Conservation (phyloP, 2,329 filamentous ascomycete species). For the Chrysosporium queenslandicum region DNA sequence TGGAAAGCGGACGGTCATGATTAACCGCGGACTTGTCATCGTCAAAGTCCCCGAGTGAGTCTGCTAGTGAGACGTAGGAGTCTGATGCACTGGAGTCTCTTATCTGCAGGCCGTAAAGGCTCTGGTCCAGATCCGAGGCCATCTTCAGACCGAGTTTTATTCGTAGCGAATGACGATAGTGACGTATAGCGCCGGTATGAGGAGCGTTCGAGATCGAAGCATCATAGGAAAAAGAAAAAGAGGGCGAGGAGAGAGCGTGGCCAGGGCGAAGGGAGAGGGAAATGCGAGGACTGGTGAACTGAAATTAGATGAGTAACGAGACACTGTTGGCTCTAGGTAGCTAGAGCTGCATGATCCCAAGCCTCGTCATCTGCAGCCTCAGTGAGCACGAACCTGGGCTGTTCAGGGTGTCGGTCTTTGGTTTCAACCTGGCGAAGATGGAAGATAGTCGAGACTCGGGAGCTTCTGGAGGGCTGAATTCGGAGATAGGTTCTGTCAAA, state of each 20-base stretch:
- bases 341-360: constrained; percentile 7
- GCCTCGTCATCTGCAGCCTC: constrained; percentile 2
- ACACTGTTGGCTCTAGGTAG: constrained; percentile 7
- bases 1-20: constrained; percentile 26
- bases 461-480: not conserved
- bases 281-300: not conserved
- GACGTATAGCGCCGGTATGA: not conserved
- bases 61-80: not conserved
- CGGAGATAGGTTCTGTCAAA: not conserved
- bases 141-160: not conserved
- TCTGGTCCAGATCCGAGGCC: constrained; percentile 4
- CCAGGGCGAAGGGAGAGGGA: too few relatives aligned
- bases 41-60: not conserved
- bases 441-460: not conserved
- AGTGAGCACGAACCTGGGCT: not conserved
- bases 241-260: not conserved
- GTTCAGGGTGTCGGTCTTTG: not conserved
- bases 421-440: not conserved
- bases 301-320: not conserved
- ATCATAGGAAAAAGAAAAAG: constrained; percentile 10
- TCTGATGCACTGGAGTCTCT: constrained; percentile 3
- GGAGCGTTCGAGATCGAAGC: not conserved
- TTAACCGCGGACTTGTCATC: not conserved
- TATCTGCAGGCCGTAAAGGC: constrained; percentile 3
- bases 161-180: not conserved